phyloP scores from a whole-genome alignment of 345 rosid species.

The Syzygium jambos region DNA sequence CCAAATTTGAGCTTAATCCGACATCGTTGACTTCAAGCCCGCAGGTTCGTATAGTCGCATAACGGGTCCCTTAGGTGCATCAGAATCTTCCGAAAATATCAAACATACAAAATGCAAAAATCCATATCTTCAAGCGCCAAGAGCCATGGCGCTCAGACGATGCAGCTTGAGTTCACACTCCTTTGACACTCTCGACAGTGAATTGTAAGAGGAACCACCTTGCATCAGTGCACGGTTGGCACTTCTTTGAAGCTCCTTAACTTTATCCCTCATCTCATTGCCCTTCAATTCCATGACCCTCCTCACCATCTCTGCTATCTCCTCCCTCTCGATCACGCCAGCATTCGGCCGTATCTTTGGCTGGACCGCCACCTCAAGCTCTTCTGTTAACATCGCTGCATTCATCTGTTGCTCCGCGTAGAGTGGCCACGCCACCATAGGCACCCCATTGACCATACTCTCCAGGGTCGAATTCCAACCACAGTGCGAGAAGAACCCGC shows the following conservation, averaged over 20 bases:
- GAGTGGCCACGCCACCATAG: constrained; percentile 55
- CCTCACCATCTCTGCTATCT: constrained; percentile 32
- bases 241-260: constrained; percentile 16
- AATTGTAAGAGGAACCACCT: constrained; percentile 24
- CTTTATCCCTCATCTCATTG: constrained; percentile 29
- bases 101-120: neutral
- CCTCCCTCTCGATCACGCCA: constrained; percentile 26
- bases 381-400: constrained; percentile 39
- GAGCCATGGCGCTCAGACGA: neutral
- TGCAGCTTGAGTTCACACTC: neutral
- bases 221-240: constrained; percentile 15
- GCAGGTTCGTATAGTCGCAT: too few relatives aligned
- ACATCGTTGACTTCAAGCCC: too few relatives aligned
- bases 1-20: too few relatives aligned
- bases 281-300: constrained; percentile 38
- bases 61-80: too few relatives aligned
- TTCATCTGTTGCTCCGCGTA: constrained; percentile 53
- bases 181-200: constrained; percentile 22
- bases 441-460: constrained; percentile 41
- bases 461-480: constrained; percentile 75
- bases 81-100: neutral
- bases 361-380: constrained; percentile 32
- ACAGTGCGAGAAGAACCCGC: constrained; percentile 61
- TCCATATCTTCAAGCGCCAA: neutral
- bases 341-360: constrained; percentile 5